Percentiles rank a stretch among this genome's conserved stretches.
Conservation (phyloP, 2,329 filamentous ascomycete species). For the Graphiopsis chlorocephala region DNA sequence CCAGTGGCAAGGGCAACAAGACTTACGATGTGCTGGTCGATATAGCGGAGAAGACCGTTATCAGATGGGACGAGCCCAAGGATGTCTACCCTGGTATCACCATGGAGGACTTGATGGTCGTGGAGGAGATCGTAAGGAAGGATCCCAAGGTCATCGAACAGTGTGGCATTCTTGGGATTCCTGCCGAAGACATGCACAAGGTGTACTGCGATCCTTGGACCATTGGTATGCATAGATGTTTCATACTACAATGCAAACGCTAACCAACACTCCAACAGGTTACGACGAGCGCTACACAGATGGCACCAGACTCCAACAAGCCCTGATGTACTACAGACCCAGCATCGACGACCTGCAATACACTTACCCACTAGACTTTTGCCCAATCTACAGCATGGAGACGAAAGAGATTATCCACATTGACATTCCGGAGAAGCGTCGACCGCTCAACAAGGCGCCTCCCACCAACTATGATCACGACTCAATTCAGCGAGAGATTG, state of each 20-base stretch:
- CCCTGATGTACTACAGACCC: slow-evolving; percentile 88
- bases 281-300: slow-evolving; percentile 84
- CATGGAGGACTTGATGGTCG: slow-evolving; percentile 77
- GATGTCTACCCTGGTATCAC: slow-evolving; percentile 83
- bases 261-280: neutral
- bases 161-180: slow-evolving; percentile 74
- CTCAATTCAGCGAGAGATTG: slow-evolving; percentile 67
- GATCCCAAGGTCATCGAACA: slow-evolving; percentile 88
- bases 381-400: slow-evolving; percentile 78
- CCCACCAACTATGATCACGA: slow-evolving; percentile 75
- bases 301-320: slow-evolving; percentile 75
- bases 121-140: slow-evolving; percentile 69
- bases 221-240: slow-evolving; percentile 66
- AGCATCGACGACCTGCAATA: slow-evolving; percentile 82
- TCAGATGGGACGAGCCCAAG: slow-evolving; percentile 68
- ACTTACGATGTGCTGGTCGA: slow-evolving; percentile 78
- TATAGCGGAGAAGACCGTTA: slow-evolving; percentile 61
- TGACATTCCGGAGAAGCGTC: slow-evolving; percentile 72
- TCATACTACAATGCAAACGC: too few species aligned
- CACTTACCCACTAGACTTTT: slow-evolving; percentile 84
- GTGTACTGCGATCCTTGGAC: slow-evolving; percentile 94
- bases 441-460: slow-evolving; percentile 66
- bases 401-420: slow-evolving; percentile 74
- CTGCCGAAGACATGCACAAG: slow-evolving; percentile 80
- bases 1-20: slow-evolving; percentile 70